Evolutionary conservation across 2,329 filamentous ascomycete species (phyloP).

Genomic region (Neobulgaria alba): DNA sequence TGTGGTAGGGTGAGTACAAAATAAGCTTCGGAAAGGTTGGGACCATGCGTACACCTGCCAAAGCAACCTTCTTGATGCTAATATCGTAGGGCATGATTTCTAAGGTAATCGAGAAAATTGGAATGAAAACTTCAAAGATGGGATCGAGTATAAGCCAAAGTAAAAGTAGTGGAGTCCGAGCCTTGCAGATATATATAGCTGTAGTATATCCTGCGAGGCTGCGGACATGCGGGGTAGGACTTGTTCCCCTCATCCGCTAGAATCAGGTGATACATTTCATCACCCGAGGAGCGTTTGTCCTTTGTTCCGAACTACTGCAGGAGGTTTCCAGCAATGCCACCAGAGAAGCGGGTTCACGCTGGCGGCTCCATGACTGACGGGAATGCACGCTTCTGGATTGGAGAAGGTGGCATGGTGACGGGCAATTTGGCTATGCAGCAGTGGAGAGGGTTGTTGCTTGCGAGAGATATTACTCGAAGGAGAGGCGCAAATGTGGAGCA

Average conservation of each 20-base stretch:
- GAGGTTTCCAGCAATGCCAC: neutral
- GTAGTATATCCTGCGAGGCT: neutral
- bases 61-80: slow-evolving; percentile 16
- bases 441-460: no score
- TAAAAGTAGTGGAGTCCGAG: neutral
- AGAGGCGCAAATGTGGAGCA: no score
- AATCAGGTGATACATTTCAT: neutral
- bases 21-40: neutral
- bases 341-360: neutral
- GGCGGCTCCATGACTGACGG: neutral
- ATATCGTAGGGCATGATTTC: slow-evolving; percentile 16
- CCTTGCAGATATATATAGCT: neutral
- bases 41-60: slow-evolving; percentile 18
- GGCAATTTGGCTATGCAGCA: neutral
- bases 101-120: neutral
- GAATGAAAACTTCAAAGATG: neutral
- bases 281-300: neutral
- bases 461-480: no score
- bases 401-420: neutral
- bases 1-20: slow-evolving; percentile 1
- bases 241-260: neutral
- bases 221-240: neutral
- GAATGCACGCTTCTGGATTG: neutral
- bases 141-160: neutral
- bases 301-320: neutral